Evolutionary conservation across 1,284 basidiomycete genomes (phyloP).

Genomic region (Singerocomus rubriflavus): DNA sequence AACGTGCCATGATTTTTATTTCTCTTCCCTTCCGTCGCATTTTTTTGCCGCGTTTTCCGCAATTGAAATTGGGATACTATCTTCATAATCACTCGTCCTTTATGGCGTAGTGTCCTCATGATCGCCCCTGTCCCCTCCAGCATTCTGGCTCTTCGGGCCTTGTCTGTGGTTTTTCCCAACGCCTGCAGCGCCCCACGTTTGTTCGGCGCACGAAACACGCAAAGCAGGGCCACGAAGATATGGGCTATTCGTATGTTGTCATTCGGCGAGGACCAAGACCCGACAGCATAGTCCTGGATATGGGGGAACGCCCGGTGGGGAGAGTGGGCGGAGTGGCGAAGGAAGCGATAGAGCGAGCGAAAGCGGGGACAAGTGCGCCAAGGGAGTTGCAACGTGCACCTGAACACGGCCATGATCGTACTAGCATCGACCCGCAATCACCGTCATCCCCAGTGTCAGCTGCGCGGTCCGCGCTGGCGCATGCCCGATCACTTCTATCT

Average conservation of each 20-base stretch:
- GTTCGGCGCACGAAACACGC: constrained; percentile 86
- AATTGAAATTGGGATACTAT: constrained; percentile 15
- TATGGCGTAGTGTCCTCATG: constrained; percentile 81
- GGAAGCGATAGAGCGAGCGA: constrained; percentile 32
- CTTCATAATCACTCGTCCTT: constrained; percentile 13
- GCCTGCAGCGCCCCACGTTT: constrained; percentile 83
- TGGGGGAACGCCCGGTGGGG: constrained; percentile 41
- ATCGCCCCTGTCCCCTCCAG: constrained; percentile 77
- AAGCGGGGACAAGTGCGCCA: constrained; percentile 19
- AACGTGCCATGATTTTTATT: neutral
- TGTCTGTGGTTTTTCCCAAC: constrained; percentile 84
- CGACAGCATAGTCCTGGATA: constrained; percentile 25
- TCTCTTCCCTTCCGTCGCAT: constrained; percentile 8
- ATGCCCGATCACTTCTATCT: constrained; percentile 16
- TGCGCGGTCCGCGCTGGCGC: constrained; percentile 7
- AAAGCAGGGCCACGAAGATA: constrained; percentile 78
- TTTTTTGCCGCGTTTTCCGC: constrained; percentile 11
- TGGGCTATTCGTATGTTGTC: constrained; percentile 89
- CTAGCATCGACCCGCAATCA: constrained; percentile 25
- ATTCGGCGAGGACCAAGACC: constrained; percentile 80
- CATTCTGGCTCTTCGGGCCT: constrained; percentile 45
- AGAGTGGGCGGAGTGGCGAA: constrained; percentile 63
- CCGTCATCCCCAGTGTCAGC: constrained; percentile 20
- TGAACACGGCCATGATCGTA: constrained; percentile 19
- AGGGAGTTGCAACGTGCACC: constrained; percentile 26